Evolutionary conservation across 2,329 filamentous ascomycete species (phyloP).

Genomic region (Xylaria sp.): DNA sequence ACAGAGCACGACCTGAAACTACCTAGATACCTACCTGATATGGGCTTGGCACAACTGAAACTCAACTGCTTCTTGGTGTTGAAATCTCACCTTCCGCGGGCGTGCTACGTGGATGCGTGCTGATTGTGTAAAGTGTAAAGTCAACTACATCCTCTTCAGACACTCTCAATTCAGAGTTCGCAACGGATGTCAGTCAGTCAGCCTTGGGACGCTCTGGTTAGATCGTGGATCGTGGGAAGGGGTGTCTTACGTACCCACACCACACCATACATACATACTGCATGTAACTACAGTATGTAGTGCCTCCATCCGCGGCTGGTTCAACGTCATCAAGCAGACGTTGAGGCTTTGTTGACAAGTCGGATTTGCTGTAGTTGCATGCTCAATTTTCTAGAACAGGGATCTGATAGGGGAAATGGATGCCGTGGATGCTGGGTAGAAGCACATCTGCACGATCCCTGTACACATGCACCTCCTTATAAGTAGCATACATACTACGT

Average conservation of each 20-base stretch:
- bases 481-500: too few species aligned
- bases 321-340: neutral
- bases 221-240: neutral
- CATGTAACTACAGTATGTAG: too few species aligned
- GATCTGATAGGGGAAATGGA: too few species aligned
- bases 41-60: conserved; percentile 26
- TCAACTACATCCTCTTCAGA: neutral
- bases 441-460: neutral
- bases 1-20: conserved; percentile 16
- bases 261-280: neutral
- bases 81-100: neutral
- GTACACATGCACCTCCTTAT: neutral
- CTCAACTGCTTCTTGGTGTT: neutral
- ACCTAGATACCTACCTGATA: too few species aligned
- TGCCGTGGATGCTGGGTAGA: neutral
- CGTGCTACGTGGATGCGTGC: neutral
- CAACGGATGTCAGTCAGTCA: neutral
- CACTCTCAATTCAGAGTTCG: neutral
- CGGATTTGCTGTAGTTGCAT: neutral
- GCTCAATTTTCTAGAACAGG: neutral
- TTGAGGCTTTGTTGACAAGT: neutral
- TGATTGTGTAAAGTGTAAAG: neutral
- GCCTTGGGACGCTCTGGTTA: neutral
- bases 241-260: neutral
- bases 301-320: neutral